Percentiles rank a stretch among this genome's conserved stretches.
Evolutionary conservation across 2,329 filamentous ascomycete species (phyloP).

Genomic region (Lasiodiplodia theobromae): DNA sequence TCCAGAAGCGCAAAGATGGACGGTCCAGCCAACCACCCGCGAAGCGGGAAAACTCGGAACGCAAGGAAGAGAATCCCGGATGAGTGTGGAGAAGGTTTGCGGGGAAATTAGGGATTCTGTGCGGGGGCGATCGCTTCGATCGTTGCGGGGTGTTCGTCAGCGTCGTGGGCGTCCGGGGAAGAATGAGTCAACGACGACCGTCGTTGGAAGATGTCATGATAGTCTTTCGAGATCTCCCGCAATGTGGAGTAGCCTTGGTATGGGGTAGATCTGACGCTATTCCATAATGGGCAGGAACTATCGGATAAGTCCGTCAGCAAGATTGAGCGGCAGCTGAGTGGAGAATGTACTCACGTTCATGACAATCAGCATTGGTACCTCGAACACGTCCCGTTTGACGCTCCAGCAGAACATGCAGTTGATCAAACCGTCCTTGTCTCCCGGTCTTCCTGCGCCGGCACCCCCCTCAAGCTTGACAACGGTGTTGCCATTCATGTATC

Average conservation of each 20-base stretch:
- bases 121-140: conserved; percentile 15
- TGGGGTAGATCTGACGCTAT: conserved; percentile 10
- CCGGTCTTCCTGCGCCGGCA: conserved; percentile 80
- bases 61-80: conserved; percentile 11
- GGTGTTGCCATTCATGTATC: conserved; percentile 22
- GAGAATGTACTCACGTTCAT: conserved; percentile 81
- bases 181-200: conserved; percentile 7
- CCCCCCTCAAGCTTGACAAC: conserved; percentile 34
- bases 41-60: conserved; percentile 17
- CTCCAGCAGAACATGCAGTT: conserved; percentile 97
- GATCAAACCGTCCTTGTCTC: conserved; percentile 84
- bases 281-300: conserved; percentile 27
- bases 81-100: conserved; percentile 16
- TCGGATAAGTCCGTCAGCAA: conserved; percentile 19
- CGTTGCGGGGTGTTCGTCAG: conserved; percentile 14
- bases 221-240: conserved; percentile 13
- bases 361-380: conserved; percentile 98
- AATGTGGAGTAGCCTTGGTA: conserved; percentile 17
- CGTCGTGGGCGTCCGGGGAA: conserved; percentile 19
- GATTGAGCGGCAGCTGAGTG: neutral
- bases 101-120: conserved; percentile 21
- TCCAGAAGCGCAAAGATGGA: conserved; percentile 16
- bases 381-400: conserved; percentile 94
- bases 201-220: conserved; percentile 1
- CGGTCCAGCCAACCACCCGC: conserved; percentile 17